A percentile compares a stretch with the other conserved stretches of the same genome.
Evolutionary conservation across 495 filamentous ascomycete species (phyloP).

Genomic region (Hypoxylon fragiforme): DNA sequence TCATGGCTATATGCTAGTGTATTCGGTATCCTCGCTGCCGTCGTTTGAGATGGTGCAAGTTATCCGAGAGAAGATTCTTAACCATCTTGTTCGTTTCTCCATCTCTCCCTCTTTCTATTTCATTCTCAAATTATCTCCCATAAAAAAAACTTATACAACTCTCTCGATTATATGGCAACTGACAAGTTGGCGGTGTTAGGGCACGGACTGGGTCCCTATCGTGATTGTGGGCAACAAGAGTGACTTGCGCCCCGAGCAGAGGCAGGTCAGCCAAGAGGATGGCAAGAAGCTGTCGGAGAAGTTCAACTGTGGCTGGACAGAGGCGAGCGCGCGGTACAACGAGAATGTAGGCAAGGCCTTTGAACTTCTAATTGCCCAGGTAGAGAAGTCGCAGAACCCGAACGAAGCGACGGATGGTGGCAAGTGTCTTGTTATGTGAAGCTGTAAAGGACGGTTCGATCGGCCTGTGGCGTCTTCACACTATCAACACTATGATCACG

Average conservation of each 20-base stretch:
- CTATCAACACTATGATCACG: too few species aligned
- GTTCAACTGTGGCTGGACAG: constrained; percentile 90
- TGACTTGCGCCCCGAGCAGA: constrained; percentile 88
- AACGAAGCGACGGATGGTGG: constrained; percentile 74
- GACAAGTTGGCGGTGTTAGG: constrained; percentile 54
- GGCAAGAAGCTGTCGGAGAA: constrained; percentile 79
- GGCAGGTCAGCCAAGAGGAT: constrained; percentile 84
- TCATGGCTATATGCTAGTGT: constrained; percentile 98
- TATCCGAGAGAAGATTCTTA: constrained; percentile 95
- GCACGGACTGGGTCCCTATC: constrained; percentile 87
- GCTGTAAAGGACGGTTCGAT: neutral
- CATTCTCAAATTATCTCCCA: constrained; percentile 2
- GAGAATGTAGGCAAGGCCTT: constrained; percentile 93
- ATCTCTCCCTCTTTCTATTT: neutral
- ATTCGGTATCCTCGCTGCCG: constrained; percentile 88
- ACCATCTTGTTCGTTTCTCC: constrained; percentile 88
- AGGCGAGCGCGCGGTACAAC: constrained; percentile 90
- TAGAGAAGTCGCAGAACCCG: constrained; percentile 94
- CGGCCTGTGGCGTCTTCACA: neutral
- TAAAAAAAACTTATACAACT: constrained; percentile 1
- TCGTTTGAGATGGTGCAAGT: constrained; percentile 97
- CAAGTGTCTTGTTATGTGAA: constrained; percentile 85
- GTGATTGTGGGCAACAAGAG: constrained; percentile 97
- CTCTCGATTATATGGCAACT: constrained; percentile 4
- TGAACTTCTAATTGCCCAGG: constrained; percentile 89